These are phyloP conservation scores for Pseudoneurospora amorphoporcata DNA, from an alignment of 495 filamentous ascomycete genomes.

Conservation along the genomic window DNA sequence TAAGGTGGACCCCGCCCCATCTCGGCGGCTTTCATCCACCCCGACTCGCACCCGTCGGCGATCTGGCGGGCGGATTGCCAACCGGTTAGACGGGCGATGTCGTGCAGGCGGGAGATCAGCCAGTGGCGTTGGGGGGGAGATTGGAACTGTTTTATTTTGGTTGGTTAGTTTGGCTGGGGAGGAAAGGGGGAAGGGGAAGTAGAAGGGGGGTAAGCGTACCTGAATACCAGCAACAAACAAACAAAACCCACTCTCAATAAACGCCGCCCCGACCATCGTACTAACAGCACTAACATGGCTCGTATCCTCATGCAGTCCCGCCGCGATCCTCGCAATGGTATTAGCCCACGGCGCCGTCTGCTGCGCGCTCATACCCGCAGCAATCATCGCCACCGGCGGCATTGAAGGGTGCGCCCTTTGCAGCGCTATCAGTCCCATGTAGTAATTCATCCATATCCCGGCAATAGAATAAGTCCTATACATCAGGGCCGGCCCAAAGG, in stretches of 20 bases:
- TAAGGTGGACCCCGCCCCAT: slow-evolving; percentile 70
- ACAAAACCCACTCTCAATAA: slow-evolving; percentile 69
- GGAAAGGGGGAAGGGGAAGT: not conserved
- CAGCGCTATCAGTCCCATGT: slow-evolving; percentile 69
- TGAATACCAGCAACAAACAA: slow-evolving; percentile 79
- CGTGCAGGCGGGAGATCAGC: slow-evolving; percentile 59
- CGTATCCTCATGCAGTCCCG: slow-evolving; percentile 62
- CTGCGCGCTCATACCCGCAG: slow-evolving; percentile 59
- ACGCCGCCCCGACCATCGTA: slow-evolving; percentile 67
- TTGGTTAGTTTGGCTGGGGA: not conserved
- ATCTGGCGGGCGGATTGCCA: slow-evolving; percentile 77
- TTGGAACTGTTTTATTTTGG: slow-evolving; percentile 37
- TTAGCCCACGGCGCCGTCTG: slow-evolving; percentile 61
- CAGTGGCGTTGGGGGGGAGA: slow-evolving; percentile 62
- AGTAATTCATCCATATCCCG: slow-evolving; percentile 74
- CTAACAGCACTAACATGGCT: slow-evolving; percentile 51
- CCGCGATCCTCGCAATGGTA: slow-evolving; percentile 69
- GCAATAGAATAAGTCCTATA: slow-evolving; percentile 82
- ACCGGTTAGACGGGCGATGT: slow-evolving; percentile 71
- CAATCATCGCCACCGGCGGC: slow-evolving; percentile 84
- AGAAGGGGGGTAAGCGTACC: slow-evolving; percentile 19
- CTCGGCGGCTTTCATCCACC: slow-evolving; percentile 64
- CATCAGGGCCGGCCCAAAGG: slow-evolving; percentile 74
- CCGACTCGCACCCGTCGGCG: slow-evolving; percentile 69
- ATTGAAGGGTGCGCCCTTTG: slow-evolving; percentile 74